Conservation (phyloP, 2,329 filamentous ascomycete species). For the Hawksworthiomyces lignivorus region DNA sequence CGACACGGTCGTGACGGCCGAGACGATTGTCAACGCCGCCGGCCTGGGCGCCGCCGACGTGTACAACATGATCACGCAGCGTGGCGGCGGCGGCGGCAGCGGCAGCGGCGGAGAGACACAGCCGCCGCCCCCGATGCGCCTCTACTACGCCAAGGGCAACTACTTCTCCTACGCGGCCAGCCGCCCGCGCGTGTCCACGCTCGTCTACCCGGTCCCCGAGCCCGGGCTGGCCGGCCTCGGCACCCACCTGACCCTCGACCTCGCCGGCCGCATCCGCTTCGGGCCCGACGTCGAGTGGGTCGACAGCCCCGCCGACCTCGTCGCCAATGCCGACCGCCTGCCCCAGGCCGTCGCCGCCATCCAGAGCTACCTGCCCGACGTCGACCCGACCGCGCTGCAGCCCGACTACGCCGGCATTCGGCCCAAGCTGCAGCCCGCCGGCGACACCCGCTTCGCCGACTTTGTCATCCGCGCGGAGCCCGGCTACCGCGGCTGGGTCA, state of each 20-base stretch:
- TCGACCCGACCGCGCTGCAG: conserved; percentile 58
- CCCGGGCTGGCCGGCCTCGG: conserved; percentile 79
- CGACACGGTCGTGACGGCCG: conserved; percentile 55
- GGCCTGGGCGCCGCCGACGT: conserved; percentile 70
- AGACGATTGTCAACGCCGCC: conserved; percentile 77
- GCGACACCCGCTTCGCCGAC: conserved; percentile 63
- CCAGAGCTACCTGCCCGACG: conserved; percentile 64
- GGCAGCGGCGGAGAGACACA: too few species aligned
- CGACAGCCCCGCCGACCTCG: conserved; percentile 59
- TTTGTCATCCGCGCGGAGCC: conserved; percentile 75
- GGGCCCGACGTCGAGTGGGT: conserved; percentile 97
- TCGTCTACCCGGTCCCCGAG: conserved; percentile 82
- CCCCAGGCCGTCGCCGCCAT: conserved; percentile 66
- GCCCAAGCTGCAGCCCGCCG: conserved; percentile 63
- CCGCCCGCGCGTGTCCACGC: conserved; percentile 54
- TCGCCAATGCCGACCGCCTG: conserved; percentile 54
- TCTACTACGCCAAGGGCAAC: conserved; percentile 87
- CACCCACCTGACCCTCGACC: conserved; percentile 87
- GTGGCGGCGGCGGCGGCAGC: conserved; percentile 13
- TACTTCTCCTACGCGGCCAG: conserved; percentile 80
- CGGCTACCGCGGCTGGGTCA: conserved; percentile 75
- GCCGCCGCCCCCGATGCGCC: conserved; percentile 38
- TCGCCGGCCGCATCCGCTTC: conserved; percentile 77
- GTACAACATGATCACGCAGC: conserved; percentile 72
- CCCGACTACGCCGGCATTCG: conserved; percentile 89